A percentile compares a stretch with the other conserved stretches of the same genome.
Evolutionary conservation across 139 green algal genomes (phyloP).

Genomic region (Coelastrella sp.): DNA sequence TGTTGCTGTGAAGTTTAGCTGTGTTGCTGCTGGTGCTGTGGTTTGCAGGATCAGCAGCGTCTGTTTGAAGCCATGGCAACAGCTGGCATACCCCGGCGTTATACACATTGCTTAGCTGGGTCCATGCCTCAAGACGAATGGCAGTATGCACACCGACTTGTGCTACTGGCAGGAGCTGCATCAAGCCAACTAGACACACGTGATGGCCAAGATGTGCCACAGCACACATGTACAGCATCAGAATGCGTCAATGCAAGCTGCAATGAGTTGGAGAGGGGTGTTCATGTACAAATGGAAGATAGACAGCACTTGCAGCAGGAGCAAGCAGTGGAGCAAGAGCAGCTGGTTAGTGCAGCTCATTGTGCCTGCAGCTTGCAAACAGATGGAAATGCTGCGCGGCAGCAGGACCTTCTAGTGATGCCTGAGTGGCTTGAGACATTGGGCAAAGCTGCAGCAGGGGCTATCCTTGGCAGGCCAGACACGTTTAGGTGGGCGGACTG

Average conservation of each 20-base stretch:
- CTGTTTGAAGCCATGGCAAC: not conserved
- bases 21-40: not conserved
- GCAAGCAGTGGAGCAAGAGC: not conserved
- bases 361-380: not conserved
- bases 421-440: not conserved
- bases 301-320: not conserved
- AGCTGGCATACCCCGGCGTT: conserved; percentile 26
- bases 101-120: conserved; percentile 37
- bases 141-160: conserved; percentile 10
- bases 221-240: not conserved
- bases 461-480: conserved; percentile 1
- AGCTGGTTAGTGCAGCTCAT: not conserved
- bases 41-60: conserved; percentile 11
- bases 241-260: not conserved
- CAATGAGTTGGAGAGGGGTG: too few species aligned
- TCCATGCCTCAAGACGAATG: conserved; percentile 37
- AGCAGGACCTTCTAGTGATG: not conserved
- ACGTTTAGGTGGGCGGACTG: conserved; percentile 2
- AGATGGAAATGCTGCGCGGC: not conserved
- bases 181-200: not conserved
- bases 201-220: not conserved
- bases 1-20: too few species aligned
- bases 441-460: not conserved
- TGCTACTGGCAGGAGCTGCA: not conserved
- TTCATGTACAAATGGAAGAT: not conserved